Evolutionary conservation across 2,329 filamentous ascomycete species (phyloP), one percentile per base, ranked within the genome.

Genomic region (Ceratocystis alfenasii): DNA sequence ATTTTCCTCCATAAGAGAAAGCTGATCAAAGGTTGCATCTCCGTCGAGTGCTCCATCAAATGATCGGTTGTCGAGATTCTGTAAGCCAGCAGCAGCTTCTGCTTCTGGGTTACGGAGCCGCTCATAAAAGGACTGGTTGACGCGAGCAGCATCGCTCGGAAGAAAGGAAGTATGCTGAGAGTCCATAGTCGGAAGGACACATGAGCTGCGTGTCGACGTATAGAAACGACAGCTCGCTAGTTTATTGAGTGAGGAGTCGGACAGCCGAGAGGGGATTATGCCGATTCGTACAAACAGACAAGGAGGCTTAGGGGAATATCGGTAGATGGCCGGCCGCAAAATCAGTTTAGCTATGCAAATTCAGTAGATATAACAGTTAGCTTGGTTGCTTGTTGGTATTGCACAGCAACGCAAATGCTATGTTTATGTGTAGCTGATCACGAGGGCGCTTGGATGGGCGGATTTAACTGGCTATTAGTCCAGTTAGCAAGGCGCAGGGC

Each of bases 101-200:
- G 25, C 17, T 46, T 62, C 61, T n/a, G 66, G 66, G 30, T 68
- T 68, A 68, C 77, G 75, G 17, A 81, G 71, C 36, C 79, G 78
- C 66, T 81, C 77, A 72, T 83, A 83, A 69, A 80, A 81, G 2
- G 81, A 78, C 62, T 75, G 72, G 3, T 67, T 72, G 65, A 73
- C 73, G 46, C 74, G 73, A 57, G 70, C 70, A 20, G 73, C 71
- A 45, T 74, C 73, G 41, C 73, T 74, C 46, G 80, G 74, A 65
- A 75, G 77, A 28, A 78, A 78, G 69, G 82, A 80, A 62, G 80
- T 72, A 64, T 80, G 55, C 12, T 59, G 80, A 63, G 76, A 65
- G 3, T 62, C 64, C 64, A 65, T 65, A 20, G 36, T 25, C 30
- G 25, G 15, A 8, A 7, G 5, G 5, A n/a, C 55, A 10, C 55